Percentiles rank a stretch among this genome's conserved stretches.
These are phyloP conservation scores for Xylaria arbuscula DNA, from an alignment of 2,329 filamentous ascomycete species.

Conservation along the genomic window DNA sequence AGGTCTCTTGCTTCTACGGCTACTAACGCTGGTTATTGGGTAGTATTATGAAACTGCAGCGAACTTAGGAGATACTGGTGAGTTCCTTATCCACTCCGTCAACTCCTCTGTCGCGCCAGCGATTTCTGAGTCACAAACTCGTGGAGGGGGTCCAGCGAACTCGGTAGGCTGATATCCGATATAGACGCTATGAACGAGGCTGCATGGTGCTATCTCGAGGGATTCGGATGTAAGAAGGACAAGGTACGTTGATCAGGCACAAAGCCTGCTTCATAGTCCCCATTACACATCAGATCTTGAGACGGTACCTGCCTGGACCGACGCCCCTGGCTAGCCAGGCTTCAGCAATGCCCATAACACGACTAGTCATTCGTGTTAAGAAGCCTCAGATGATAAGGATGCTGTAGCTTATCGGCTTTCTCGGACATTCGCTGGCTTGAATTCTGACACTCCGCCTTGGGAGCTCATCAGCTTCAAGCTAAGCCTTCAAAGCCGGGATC, in stretches of 20 bases:
- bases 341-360: slow-evolving; percentile 15
- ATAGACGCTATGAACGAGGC: slow-evolving; percentile 96
- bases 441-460: slow-evolving; percentile 21
- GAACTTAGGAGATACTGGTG: slow-evolving; percentile 89
- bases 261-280: slow-evolving; percentile 34
- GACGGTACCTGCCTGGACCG: slow-evolving; percentile 26
- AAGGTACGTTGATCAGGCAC: slow-evolving; percentile 76
- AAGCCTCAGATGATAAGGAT: slow-evolving; percentile 33
- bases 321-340: slow-evolving; percentile 32
- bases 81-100: slow-evolving; percentile 47
- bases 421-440: slow-evolving; percentile 28
- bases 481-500: slow-evolving; percentile 41
- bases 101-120: slow-evolving; percentile 30
- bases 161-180: slow-evolving; percentile 40
- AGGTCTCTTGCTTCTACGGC: slow-evolving; percentile 25
- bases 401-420: slow-evolving; percentile 36
- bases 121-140: slow-evolving; percentile 37
- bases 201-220: slow-evolving; percentile 94
- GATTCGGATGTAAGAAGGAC: slow-evolving; percentile 98
- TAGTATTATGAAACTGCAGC: slow-evolving; percentile 98
- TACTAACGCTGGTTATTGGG: slow-evolving; percentile 43
- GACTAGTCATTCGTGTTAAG: slow-evolving; percentile 22
- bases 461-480: slow-evolving; percentile 33
- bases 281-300: slow-evolving; percentile 45
- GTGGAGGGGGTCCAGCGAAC: slow-evolving; percentile 42